Base-by-base conservation (phyloP, 371 early-diverging fungal genomes). In the Haplosporangium sp. region DNA sequence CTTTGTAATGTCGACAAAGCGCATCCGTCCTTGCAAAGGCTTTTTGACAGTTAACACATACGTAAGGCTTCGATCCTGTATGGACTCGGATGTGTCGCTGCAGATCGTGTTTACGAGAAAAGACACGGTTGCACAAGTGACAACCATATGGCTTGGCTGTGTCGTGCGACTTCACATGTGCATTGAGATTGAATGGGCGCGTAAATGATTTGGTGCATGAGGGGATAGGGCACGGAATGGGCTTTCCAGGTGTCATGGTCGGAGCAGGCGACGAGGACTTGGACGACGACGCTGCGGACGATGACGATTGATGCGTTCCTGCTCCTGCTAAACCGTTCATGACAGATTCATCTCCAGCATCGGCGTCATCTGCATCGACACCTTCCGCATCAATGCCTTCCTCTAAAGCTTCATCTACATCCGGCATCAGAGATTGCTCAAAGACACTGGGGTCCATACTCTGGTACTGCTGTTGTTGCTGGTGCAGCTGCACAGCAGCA, bases 1-100 rank as follows among this genome's bases (percentile, higher is more conserved):
- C 82, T 20, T 86, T 85, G 57, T 88, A 82, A 64, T 91, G 91
- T 23, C 90, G 80, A 56, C 86, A 86, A 12, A 91, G 73, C 8
- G 91, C 91, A 73, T 91, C 91, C 9, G 88, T 89, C 47, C 91
- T 83, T 16, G 91, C 90, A 85, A 91, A 91, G 0, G 85, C 80
- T 67, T 90, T 88, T 69, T 84, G 83, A 63, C 91, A 90, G 42
- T 86, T 85, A 13, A 83, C 61, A 57, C 91, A 91, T 5, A 64
- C 51, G 73, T 87, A 90, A 0, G 90, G 90, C 50, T 89, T 89
- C 45, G 85, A 87, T 2, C 90, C 90, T 8, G 92, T 89, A 45
- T 91, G 92, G 18, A 90, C 87, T 13, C 90, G 86, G 46, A 84
- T 86, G 64, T 92, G 92, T 11, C 92, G 87, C 55, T 89, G 86